Base-by-base conservation (phyloP, 2,329 filamentous ascomycete species). In the Sclerotinia borealis region DNA sequence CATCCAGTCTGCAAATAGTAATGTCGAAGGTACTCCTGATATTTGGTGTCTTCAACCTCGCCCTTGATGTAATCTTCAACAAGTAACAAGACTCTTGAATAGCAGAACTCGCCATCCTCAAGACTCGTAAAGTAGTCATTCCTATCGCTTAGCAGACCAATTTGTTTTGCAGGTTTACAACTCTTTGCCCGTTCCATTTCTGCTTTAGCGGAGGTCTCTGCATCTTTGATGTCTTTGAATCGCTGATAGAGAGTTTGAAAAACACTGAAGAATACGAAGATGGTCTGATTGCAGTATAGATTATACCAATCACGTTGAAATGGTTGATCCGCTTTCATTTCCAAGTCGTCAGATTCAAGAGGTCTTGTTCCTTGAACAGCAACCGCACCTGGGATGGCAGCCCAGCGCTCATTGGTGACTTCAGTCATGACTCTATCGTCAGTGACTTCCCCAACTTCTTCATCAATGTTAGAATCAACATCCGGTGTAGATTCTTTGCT, bases 191-290 rank as follows among this genome's bases (percentile, higher is more conserved):
- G 88, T 31, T 83, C 80, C 45, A 97, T 88, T 71, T 91, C 88
- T 69, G 87, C 84, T 54, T 85, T 81, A 11, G 96, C 93, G 50
- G 87, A 84, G 3, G 84, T 81, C 70, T 90, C 89, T 72, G 88
- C 88, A 64, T 88, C 82, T 79, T 98, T 98, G 75, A 98, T 86
- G 65, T 90, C 89, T 67, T 89, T 81, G 17, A 99, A 82, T 47
- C 95, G 87, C 71, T 87, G 85, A 77, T 96, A 98, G 6, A 99
- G 80, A n/a, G 89, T 90, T 73, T 96, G 87, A 75, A 99, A 95
- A 66, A 96, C 88, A 69, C 89, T 91, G 79, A 99, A 90, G 81
- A 99, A 98, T 76, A 95, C 93, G 74, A 92, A 96, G 65, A 99
- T 88, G 4, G 89, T 91, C 71, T 92, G 85, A 75, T 97, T 98